These are phyloP conservation scores for Colletotrichum filicis DNA, from an alignment of 2,329 filamentous ascomycete species.

Conservation along the genomic window DNA sequence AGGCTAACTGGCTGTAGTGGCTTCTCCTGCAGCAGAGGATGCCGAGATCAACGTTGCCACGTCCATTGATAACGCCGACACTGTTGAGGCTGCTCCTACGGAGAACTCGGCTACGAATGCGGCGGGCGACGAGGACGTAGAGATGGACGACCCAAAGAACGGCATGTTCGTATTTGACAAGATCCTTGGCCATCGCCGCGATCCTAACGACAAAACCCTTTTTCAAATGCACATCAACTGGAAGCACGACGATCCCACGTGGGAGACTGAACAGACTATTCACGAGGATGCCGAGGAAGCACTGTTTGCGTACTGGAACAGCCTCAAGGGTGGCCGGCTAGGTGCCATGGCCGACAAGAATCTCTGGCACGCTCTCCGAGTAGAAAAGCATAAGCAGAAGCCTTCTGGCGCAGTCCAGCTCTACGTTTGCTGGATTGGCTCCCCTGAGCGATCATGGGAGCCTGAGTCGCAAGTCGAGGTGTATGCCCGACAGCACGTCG, in stretches of 20 bases:
- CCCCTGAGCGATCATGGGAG: conserved; percentile 33
- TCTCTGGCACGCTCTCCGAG: conserved; percentile 35
- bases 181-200: conserved; percentile 26
- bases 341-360: conserved; percentile 30
- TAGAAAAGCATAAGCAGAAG: conserved; percentile 32
- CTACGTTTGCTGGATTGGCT: conserved; percentile 29
- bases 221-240: conserved; percentile 47
- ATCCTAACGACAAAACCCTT: conserved; percentile 32
- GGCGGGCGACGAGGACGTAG: conserved; percentile 6
- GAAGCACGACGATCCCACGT: conserved; percentile 42
- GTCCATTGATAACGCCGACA: not conserved
- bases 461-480: conserved; percentile 26
- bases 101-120: not conserved
- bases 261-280: conserved; percentile 47
- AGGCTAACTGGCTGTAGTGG: not conserved
- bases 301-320: conserved; percentile 39
- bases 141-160: conserved; percentile 6
- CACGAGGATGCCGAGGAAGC: conserved; percentile 45
- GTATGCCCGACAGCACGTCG: conserved; percentile 24
- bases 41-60: conserved; percentile 28
- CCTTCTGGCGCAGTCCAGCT: conserved; percentile 19
- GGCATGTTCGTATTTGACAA: conserved; percentile 25
- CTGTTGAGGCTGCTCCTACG: conserved; percentile 15
- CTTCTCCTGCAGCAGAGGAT: not conserved
- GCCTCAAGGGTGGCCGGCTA: conserved; percentile 33